These are phyloP conservation scores for Vicia sativa DNA, from an alignment of 306 rosid genomes.

Conservation along the genomic window DNA sequence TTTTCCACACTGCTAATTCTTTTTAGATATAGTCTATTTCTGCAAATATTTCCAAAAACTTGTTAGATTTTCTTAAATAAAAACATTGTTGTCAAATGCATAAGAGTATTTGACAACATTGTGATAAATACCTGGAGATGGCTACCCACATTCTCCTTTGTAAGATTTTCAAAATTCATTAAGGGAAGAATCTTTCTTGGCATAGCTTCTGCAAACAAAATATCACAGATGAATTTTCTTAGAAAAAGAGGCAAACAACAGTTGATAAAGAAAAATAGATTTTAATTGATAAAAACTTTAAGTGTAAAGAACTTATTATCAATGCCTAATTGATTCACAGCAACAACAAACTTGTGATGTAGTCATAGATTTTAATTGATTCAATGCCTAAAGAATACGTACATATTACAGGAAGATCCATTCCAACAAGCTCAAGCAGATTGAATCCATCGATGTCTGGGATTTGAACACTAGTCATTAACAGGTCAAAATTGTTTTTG, in stretches of 20 bases:
- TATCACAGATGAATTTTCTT: background rate
- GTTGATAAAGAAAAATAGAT: no score
- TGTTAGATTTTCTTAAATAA: no score
- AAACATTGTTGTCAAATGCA: no score
- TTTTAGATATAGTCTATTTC: slow-evolving; percentile 92
- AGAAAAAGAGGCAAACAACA: background rate
- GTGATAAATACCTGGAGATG: slow-evolving; percentile 79
- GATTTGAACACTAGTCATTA: slow-evolving; percentile 94
- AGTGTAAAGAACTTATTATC: slow-evolving; percentile 61
- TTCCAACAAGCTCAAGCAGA: slow-evolving; percentile 90
- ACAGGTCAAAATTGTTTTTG: slow-evolving; percentile 76
- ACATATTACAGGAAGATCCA: slow-evolving; percentile 97
- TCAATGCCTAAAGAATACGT: slow-evolving; percentile 35
- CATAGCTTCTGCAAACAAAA: slow-evolving; percentile 75
- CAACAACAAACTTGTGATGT: slow-evolving; percentile 86
- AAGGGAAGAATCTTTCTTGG: slow-evolving; percentile 84
- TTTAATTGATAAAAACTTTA: no score
- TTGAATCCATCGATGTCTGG: slow-evolving; percentile 99
- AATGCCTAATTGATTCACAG: slow-evolving; percentile 88
- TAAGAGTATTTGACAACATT: background rate
- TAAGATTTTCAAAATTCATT: slow-evolving; percentile 92
- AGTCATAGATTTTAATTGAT: slow-evolving; percentile 67
- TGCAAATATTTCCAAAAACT: no score
- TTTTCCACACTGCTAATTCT: slow-evolving; percentile 71
- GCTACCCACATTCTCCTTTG: slow-evolving; percentile 94